Conservation (phyloP, 148 eudicot species). For the Rhododendron mucronatum region DNA sequence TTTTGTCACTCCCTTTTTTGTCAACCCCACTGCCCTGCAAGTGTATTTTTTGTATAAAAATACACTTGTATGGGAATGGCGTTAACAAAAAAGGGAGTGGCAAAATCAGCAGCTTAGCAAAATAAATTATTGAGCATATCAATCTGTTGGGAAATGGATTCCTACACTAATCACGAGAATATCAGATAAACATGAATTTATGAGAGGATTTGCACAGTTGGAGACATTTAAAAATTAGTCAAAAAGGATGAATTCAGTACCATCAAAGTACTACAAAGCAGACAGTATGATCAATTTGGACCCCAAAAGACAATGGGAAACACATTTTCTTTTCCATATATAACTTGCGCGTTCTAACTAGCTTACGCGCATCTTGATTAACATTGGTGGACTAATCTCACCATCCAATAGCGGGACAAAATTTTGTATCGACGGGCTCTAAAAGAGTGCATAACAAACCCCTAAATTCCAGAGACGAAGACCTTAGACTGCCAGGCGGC, state of each 20-base stretch:
- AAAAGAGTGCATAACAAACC: too few species aligned
- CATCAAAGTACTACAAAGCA: not conserved
- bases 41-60: too few species aligned
- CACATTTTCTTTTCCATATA: not conserved
- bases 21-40: too few species aligned
- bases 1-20: too few species aligned
- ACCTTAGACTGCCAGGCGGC: not conserved
- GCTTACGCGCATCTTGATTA: not conserved
- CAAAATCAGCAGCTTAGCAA: not conserved
- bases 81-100: too few species aligned
- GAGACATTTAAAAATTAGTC: slow-evolving; percentile 1
- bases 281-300: not conserved
- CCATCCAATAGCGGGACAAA: not conserved
- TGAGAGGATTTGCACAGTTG: slow-evolving; percentile 40
- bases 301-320: not conserved
- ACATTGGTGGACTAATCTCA: not conserved
- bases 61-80: too few species aligned
- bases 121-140: not conserved
- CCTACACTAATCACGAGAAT: not conserved
- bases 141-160: not conserved
- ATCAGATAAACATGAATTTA: slow-evolving; percentile 18
- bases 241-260: not conserved
- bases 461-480: not conserved
- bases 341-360: too few species aligned
- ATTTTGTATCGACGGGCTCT: not conserved